Base-by-base conservation (phyloP, 2,329 filamentous ascomycete species). In the Monilinia aucupariae region DNA sequence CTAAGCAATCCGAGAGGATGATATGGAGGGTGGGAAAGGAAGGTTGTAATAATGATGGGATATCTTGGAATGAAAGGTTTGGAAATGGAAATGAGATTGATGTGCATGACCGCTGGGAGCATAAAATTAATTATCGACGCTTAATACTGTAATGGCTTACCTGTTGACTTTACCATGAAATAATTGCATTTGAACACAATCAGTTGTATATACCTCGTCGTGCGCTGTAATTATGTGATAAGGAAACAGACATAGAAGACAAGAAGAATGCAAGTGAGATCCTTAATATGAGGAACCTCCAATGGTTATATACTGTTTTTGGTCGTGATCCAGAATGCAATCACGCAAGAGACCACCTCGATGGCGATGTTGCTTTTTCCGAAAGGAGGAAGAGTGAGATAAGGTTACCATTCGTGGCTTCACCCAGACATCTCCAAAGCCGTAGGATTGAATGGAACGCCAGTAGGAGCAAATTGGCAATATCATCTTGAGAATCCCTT, bases 41-140 rank as follows among this genome's bases (percentile, higher is more conserved):
- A 25, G 41, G 54, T 8, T 56, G 41, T 56, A 47, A 47, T 56
- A 25, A 56, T 47, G 41, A 55, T 32, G 53, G 4, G 47, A 56
- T 47, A 12, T 56, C 32, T 13, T 32, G 17, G 41, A 13, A 22
- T 22, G 53, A 25, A 56, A 56, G 34, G n/a, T n/a, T n/a, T 17
- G 27, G 27, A 10, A 34, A 47, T 17, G 7, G 41, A 56, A 25
- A 56, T 34, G 27, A 47, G 30, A 17, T 25, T 56, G 27, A 32
- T 25, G 27, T 34, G 41, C 2, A 47, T 47, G 54, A 45, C 20
- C 20, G 41, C 53, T 34, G 27, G 53, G 27, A 34, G 20, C 47
- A 20, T 34, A 56, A 47, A 56, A 56, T 47, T 47, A 56, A 56
- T 47, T 56, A n/a, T 56, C 34, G 27, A 47, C 20, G 9, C 54